Base-by-base conservation (phyloP, 2,329 filamentous ascomycete species). In the Colletotrichum theobromicola region DNA sequence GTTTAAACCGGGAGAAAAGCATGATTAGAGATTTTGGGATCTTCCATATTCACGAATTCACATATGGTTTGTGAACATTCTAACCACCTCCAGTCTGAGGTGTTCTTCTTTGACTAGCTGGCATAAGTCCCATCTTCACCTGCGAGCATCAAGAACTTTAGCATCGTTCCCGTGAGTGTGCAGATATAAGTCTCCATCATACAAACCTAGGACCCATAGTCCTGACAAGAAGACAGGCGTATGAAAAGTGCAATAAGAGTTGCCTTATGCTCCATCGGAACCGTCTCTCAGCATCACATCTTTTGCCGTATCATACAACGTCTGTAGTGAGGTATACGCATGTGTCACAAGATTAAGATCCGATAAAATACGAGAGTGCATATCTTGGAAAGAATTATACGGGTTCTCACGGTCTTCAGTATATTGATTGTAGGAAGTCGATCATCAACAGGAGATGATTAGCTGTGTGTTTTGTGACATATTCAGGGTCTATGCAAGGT, bases 331-430 rank as follows among this genome's bases (percentile, higher is more conserved):
- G 3, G 10, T 46, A 46, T 21, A 10, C 18, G 0, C 1, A 46
- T 46, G 3, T 46, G 42, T n/a, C n/a, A 21, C 5, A n/a, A n/a
- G n/a, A n/a, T n/a, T n/a, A n/a, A n/a, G n/a, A n/a, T n/a, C n/a
- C n/a, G n/a, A n/a, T n/a, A n/a, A n/a, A n/a, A n/a, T n/a, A n/a
- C n/a, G n/a, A n/a, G n/a, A n/a, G n/a, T n/a, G n/a, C n/a, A n/a
- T n/a, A n/a, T n/a, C n/a, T 46, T 7, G 21, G n/a, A 46, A 21
- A 21, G n/a, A n/a, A n/a, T n/a, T 6, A 0, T 0, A 46, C 37
- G n/a, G 13, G 10, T 7, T 13, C n/a, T 46, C 0, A 9, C 2
- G 21, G 42, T 0, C 6, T 46, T 46, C 3, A 2, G 0, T 1
- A 5, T 21, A 12, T 7, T 0, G 2, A 13, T 0, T 10, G 10